These are phyloP conservation scores for Pelagomonas calceolata DNA, from an alignment of 108 stramenopile genomes.

Conservation along the genomic window DNA sequence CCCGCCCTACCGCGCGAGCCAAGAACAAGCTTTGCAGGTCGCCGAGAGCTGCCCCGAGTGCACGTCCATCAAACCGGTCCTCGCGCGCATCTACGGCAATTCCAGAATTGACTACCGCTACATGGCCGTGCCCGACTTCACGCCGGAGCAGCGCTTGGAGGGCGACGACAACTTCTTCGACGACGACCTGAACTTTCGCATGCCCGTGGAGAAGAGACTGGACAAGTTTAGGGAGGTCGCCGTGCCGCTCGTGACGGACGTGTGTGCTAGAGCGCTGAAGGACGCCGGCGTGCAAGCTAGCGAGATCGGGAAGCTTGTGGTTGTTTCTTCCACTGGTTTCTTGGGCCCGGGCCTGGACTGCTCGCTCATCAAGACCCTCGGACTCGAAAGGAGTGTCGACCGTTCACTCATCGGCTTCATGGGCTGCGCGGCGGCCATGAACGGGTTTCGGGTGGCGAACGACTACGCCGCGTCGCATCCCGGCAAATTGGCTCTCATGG, in stretches of 20 bases:
- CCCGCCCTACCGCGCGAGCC: slow-evolving; percentile 25
- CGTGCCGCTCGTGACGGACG: slow-evolving; percentile 32
- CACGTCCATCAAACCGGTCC: slow-evolving; percentile 21
- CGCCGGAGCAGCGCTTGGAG: slow-evolving; percentile 8
- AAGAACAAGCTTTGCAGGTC: slow-evolving; percentile 20
- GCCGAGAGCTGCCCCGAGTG: slow-evolving; percentile 21
- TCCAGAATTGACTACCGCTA: slow-evolving; percentile 28
- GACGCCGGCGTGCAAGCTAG: slow-evolving; percentile 16
- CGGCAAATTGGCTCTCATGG: slow-evolving; percentile 28
- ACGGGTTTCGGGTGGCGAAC: slow-evolving; percentile 37
- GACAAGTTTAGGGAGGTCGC: slow-evolving; percentile 38
- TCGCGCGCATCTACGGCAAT: slow-evolving; percentile 41
- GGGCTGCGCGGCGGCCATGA: slow-evolving; percentile 42
- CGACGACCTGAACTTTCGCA: neutral
- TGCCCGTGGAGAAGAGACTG: slow-evolving; percentile 16
- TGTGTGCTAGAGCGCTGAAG: slow-evolving; percentile 27
- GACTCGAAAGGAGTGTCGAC: slow-evolving; percentile 25
- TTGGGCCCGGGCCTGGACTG: slow-evolving; percentile 37
- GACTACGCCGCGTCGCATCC: slow-evolving; percentile 34
- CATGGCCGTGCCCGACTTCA: slow-evolving; percentile 39
- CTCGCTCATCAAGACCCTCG: slow-evolving; percentile 35
- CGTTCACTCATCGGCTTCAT: slow-evolving; percentile 36
- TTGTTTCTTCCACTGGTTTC: slow-evolving; percentile 36
- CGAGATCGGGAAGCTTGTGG: slow-evolving; percentile 31
- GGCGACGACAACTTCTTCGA: slow-evolving; percentile 2